Conservation (phyloP, 208 protist species). For the Leishmania gerbilli region DNA sequence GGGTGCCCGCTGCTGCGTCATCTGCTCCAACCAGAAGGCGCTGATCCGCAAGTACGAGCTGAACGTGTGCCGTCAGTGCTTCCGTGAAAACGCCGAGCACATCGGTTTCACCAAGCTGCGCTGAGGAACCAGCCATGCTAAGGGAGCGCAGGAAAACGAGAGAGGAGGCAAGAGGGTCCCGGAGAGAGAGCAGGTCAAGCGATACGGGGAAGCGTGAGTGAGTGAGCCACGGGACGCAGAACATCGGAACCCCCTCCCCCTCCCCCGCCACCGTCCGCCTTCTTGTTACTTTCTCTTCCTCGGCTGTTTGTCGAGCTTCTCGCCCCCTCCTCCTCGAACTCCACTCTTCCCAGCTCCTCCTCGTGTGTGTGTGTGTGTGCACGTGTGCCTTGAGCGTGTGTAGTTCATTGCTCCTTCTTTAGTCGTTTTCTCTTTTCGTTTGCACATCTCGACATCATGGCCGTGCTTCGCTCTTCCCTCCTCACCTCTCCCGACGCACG, state of each 20-base stretch:
- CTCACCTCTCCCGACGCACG: not conserved
- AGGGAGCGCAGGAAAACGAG: not conserved
- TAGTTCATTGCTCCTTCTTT: not conserved
- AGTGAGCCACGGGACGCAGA: not conserved
- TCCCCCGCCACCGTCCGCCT: not conserved
- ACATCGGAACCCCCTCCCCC: no score
- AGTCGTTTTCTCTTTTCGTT: not conserved
- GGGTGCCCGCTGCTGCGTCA: slow-evolving; percentile 87
- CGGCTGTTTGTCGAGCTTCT: not conserved
- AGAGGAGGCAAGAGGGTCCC: not conserved
- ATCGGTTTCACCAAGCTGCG: slow-evolving; percentile 92
- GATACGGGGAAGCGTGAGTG: not conserved
- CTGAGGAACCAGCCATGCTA: not conserved
- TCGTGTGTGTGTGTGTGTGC: not conserved
- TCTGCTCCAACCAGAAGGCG: slow-evolving; percentile 93
- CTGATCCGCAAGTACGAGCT: slow-evolving; percentile 96
- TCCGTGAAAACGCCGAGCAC: slow-evolving; percentile 92
- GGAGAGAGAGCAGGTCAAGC: not conserved
- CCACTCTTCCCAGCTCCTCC: not conserved
- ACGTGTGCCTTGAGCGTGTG: not conserved
- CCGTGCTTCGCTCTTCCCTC: not conserved
- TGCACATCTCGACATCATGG: not conserved
- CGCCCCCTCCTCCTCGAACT: not conserved
- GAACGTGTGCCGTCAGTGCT: slow-evolving; percentile 95
- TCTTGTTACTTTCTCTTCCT: not conserved